Conservation (phyloP, 2,329 filamentous ascomycete species). For the Rachicladosporium sp. region DNA sequence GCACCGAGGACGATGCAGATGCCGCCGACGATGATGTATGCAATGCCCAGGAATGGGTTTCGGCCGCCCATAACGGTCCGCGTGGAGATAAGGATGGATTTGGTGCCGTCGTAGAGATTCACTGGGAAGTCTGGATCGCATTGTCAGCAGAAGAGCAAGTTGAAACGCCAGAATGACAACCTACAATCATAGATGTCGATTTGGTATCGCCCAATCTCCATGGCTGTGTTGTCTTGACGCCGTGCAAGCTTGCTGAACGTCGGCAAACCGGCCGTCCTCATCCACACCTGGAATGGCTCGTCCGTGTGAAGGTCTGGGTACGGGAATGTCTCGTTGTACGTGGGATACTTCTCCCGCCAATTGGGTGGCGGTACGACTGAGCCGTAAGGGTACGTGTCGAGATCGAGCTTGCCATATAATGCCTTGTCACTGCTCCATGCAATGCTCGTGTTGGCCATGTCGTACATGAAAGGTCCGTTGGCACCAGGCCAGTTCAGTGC, state of each 20-base stretch:
- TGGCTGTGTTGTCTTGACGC: slow-evolving; percentile 59
- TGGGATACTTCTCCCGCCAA: slow-evolving; percentile 60
- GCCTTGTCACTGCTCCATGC: slow-evolving; percentile 76
- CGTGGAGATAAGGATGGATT: slow-evolving; percentile 80
- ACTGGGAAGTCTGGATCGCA: slow-evolving; percentile 61
- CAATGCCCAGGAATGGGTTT: slow-evolving; percentile 92
- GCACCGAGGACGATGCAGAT: slow-evolving; percentile 81
- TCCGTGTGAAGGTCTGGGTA: slow-evolving; percentile 63
- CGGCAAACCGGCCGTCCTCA: slow-evolving; percentile 89
- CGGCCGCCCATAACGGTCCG: slow-evolving; percentile 86
- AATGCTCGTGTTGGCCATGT: slow-evolving; percentile 67
- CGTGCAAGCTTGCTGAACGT: slow-evolving; percentile 88
- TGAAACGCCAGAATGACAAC: slow-evolving; percentile 24
- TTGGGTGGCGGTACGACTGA: slow-evolving; percentile 75
- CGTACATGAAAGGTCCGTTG: slow-evolving; percentile 44
- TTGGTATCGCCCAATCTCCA: slow-evolving; percentile 62
- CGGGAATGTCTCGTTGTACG: slow-evolving; percentile 55
- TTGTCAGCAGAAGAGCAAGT: neutral
- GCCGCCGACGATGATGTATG: slow-evolving; percentile 86
- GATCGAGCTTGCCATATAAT: slow-evolving; percentile 55
- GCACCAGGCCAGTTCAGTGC: slow-evolving; percentile 41
- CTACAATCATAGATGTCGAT: slow-evolving; percentile 67
- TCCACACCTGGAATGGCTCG: slow-evolving; percentile 94
- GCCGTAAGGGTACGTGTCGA: slow-evolving; percentile 43
- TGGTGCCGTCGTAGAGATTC: slow-evolving; percentile 69